Percentiles rank a stretch among this genome's conserved stretches.
Evolutionary conservation across 495 filamentous ascomycete species (phyloP).

Genomic region (Hyaloscypha bicolor): DNA sequence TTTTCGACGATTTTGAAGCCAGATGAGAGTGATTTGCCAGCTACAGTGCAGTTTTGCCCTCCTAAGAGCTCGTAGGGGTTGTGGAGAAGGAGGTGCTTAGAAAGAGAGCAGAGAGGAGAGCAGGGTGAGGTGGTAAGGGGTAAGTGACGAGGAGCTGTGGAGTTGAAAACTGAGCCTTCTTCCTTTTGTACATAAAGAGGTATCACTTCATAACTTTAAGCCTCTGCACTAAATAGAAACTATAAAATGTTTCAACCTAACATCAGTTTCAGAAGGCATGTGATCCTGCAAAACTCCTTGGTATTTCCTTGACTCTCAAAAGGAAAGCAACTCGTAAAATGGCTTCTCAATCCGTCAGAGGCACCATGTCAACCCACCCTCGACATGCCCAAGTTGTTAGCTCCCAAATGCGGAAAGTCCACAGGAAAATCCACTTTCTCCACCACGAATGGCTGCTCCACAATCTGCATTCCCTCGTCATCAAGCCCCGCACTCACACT

Average conservation of each 20-base stretch:
- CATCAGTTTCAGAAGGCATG: too few relatives aligned
- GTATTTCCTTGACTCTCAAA: too few relatives aligned
- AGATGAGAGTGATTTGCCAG: too few relatives aligned
- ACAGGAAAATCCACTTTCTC: background rate
- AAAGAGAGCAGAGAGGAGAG: too few relatives aligned
- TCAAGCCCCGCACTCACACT: conserved; percentile 22
- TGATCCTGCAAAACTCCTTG: too few relatives aligned
- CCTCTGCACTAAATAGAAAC: background rate
- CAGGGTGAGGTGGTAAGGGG: too few relatives aligned
- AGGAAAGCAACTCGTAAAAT: too few relatives aligned
- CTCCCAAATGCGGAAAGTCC: background rate
- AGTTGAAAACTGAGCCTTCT: background rate
- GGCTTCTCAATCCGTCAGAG: background rate
- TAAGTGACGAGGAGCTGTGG: background rate
- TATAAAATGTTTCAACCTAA: too few relatives aligned
- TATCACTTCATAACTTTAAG: background rate
- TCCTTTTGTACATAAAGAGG: too few relatives aligned
- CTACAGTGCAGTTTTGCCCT: too few relatives aligned
- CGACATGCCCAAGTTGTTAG: background rate
- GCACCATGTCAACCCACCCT: background rate
- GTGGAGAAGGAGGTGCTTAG: too few relatives aligned
- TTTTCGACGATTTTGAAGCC: conserved; percentile 66
- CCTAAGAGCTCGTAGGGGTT: too few relatives aligned
- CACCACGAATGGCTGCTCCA: background rate
- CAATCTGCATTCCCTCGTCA: background rate